Base-by-base conservation (phyloP, 129 eudicot genomes). In the Centaurea solstitialis region DNA sequence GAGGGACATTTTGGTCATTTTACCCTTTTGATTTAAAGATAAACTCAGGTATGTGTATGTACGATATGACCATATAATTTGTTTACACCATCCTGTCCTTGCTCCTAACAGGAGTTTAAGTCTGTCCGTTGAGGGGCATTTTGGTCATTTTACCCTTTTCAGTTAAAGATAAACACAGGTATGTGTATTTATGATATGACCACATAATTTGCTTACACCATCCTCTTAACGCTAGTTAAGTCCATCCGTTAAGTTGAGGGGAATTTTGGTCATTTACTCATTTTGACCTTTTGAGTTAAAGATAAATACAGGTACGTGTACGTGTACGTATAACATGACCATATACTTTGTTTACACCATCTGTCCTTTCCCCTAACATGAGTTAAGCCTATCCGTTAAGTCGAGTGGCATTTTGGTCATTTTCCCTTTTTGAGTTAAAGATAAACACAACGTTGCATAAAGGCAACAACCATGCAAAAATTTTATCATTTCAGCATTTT, bases 21-120 rank as follows among this genome's bases (percentile, higher is more conserved):
- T 30, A 1, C 35, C 35, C 35, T 30, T 30, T 30, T 3, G 35
- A 3, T 30, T 30, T 30, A 30, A 30, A 1, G 35, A 30, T 30
- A 30, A 30, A 30, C 95, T 13, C 97, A 96, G 98, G 98, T 94
- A 17, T 40, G 85, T 76, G 68, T 71, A n/a, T 61, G 70, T 39
- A 24, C 30, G 47, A 28, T 22, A 47, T 20, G 12, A 50, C 7
- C 61, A 21, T 59, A 18, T 35, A 0, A 3, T 4, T 24, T 53
- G 9, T 0, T 24, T 12, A 20, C 28, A 1, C 61, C 72, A 18
- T 39, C n/a, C 8, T 9, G 11, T 53, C 18, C 21, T 17, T 50
- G 8, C 62, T 18, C 62, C 62, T 50, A 26, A 26, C 30, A 1
- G 30, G n/a, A 33, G 37, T n/a, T 33, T 33, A 33, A 33, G 37